Conservation (phyloP, 306 rosid genomes). For the Chamaecrista fasciculata region DNA sequence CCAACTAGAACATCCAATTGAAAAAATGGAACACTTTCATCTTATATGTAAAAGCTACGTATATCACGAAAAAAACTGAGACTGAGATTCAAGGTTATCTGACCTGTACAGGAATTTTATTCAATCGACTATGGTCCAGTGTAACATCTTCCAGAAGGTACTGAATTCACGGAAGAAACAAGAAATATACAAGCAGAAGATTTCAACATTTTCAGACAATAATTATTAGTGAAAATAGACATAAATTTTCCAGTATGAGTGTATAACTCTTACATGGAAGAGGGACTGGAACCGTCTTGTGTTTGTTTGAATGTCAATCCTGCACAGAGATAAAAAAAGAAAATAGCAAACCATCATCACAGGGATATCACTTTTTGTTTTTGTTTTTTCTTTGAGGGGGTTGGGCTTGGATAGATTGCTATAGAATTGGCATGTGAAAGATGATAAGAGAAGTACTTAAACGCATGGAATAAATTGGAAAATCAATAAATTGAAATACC, state of each 20-base stretch:
- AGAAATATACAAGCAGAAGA: constrained; percentile 20
- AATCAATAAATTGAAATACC: background rate
- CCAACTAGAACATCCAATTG: constrained; percentile 4
- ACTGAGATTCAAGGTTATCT: background rate
- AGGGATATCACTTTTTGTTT: background rate
- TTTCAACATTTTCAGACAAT: constrained; percentile 21
- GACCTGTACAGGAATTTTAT: constrained; percentile 57
- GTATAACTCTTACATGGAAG: constrained; percentile 62
- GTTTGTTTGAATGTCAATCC: constrained; percentile 96
- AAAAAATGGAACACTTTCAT: background rate
- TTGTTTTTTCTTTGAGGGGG: background rate
- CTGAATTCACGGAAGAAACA: constrained; percentile 43
- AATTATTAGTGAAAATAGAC: constrained; percentile 6
- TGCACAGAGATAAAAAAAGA: constrained; percentile 35
- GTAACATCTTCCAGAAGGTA: constrained; percentile 91
- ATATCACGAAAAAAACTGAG: background rate
- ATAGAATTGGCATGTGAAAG: background rate
- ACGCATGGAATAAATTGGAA: background rate
- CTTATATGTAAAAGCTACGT: constrained; percentile 13
- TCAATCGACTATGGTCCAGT: constrained; percentile 59
- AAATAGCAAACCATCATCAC: constrained; percentile 19
- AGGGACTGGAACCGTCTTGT: constrained; percentile 74
- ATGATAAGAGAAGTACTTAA: background rate
- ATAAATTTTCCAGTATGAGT: constrained; percentile 18
- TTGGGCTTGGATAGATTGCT: background rate